Percentiles rank a stretch among this genome's conserved stretches.
Conservation (phyloP, 176 grass and related monocot genomes). For the Cenchrus purpureus region DNA sequence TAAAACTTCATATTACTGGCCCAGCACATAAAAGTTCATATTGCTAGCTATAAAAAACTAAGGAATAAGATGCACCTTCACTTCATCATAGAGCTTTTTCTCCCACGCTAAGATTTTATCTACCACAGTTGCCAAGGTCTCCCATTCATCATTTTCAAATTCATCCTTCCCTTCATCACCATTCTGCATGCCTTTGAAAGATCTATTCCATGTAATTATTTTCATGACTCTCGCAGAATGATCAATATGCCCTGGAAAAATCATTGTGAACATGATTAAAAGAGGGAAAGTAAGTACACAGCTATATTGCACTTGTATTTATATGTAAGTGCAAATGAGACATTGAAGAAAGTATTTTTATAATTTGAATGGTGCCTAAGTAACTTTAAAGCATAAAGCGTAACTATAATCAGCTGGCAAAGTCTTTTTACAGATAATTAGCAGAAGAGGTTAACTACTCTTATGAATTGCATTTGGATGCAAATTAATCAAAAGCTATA, state of each 20-base stretch:
- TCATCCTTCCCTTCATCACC: conserved; percentile 83
- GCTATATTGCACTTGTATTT: neutral
- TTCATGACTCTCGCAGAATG: conserved; percentile 98
- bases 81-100: conserved; percentile 98
- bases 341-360: neutral
- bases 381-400: neutral
- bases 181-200: conserved; percentile 86
- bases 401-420: conserved; percentile 6
- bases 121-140: conserved; percentile 87
- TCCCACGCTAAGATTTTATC: conserved; percentile 99
- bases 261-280: conserved; percentile 36
- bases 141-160: conserved; percentile 89
- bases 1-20: neutral
- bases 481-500: neutral
- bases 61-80: conserved; percentile 68
- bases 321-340: conserved; percentile 1
- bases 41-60: neutral
- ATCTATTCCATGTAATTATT: conserved; percentile 99
- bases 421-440: neutral
- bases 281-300: conserved; percentile 13
- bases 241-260: conserved; percentile 87
- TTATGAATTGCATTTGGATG: neutral
- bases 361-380: conserved; percentile 14
- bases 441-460: neutral
- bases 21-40: neutral